These are phyloP conservation scores for Prunus campanulata DNA, from an alignment of 306 rosid genomes.

Conservation along the genomic window DNA sequence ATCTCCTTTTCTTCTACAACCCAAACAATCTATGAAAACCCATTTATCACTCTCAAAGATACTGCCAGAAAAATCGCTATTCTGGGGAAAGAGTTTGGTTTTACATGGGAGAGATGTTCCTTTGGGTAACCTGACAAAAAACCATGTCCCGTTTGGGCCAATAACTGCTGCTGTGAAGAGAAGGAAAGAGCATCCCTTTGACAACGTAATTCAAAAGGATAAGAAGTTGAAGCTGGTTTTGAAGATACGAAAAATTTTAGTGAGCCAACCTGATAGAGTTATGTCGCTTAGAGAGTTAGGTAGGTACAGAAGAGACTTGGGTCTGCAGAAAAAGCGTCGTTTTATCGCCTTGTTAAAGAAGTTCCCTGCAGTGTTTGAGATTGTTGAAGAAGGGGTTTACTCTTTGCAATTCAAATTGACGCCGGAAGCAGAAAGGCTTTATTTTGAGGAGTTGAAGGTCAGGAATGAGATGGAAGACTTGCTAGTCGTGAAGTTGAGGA, in stretches of 20 bases:
- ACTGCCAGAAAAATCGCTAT: slow-evolving; percentile 43
- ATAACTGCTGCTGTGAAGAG: slow-evolving; percentile 74
- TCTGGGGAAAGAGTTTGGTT: slow-evolving; percentile 47
- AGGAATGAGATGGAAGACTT: slow-evolving; percentile 82
- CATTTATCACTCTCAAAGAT: slow-evolving; percentile 20
- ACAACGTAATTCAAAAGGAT: slow-evolving; percentile 81
- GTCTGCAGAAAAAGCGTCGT: slow-evolving; percentile 56
- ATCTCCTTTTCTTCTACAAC: slow-evolving; percentile 29
- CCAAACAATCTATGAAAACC: slow-evolving; percentile 32
- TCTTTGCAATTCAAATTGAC: slow-evolving; percentile 65
- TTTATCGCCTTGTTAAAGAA: slow-evolving; percentile 69
- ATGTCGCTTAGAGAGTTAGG: slow-evolving; percentile 80
- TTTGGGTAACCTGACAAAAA: slow-evolving; percentile 20
- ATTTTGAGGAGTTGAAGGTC: slow-evolving; percentile 69
- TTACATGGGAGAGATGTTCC: slow-evolving; percentile 27
- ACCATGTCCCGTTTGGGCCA: slow-evolving; percentile 32
- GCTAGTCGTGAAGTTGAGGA: slow-evolving; percentile 71
- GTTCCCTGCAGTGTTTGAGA: slow-evolving; percentile 75
- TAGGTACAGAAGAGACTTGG: slow-evolving; percentile 64
- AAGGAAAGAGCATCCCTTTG: slow-evolving; percentile 75
- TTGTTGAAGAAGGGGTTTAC: slow-evolving; percentile 71
- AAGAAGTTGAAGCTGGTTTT: slow-evolving; percentile 77
- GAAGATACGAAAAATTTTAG: slow-evolving; percentile 68
- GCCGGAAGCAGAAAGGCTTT: slow-evolving; percentile 72
- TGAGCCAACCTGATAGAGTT: slow-evolving; percentile 56